Evolutionary conservation across 2,329 filamentous ascomycete genomes (phyloP).

Genomic region (Emergomyces orientalis): DNA sequence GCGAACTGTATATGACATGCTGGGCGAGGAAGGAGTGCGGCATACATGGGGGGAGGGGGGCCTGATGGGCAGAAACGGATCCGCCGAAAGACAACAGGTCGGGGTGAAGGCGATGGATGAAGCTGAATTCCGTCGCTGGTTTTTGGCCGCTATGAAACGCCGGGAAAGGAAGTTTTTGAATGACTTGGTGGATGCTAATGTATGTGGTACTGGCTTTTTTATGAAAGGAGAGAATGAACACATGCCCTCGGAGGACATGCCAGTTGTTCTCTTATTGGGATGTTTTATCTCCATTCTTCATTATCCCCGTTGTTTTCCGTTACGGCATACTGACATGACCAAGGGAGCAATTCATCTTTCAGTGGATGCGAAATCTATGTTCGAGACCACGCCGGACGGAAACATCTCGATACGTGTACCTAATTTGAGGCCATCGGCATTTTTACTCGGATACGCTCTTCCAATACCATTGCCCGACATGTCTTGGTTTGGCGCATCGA

Average conservation of each 20-base stretch:
- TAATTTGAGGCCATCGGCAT: slow-evolving; percentile 19
- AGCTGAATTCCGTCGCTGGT: slow-evolving; percentile 35
- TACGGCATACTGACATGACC: slow-evolving; percentile 2
- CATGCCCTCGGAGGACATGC: not conserved
- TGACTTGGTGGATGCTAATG: slow-evolving; percentile 29
- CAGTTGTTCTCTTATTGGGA: not conserved
- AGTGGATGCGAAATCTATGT: slow-evolving; percentile 28
- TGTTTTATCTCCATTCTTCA: not conserved
- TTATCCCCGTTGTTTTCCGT: not conserved
- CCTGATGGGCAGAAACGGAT: slow-evolving; percentile 25
- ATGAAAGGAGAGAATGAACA: not conserved
- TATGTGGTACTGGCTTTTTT: slow-evolving; percentile 20
- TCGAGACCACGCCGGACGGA: slow-evolving; percentile 24
- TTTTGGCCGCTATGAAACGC: slow-evolving; percentile 33
- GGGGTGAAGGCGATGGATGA: slow-evolving; percentile 31
- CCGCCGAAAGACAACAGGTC: slow-evolving; percentile 25
- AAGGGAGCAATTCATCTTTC: slow-evolving; percentile 28
- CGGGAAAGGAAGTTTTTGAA: slow-evolving; percentile 31
- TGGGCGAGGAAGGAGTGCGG: slow-evolving; percentile 34
- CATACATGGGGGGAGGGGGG: slow-evolving; percentile 30
- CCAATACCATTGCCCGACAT: slow-evolving; percentile 27
- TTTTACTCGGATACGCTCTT: slow-evolving; percentile 28
- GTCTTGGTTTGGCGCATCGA: slow-evolving; percentile 12
- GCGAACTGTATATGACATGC: slow-evolving; percentile 35
- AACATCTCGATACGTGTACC: slow-evolving; percentile 25